A percentile compares a stretch with the other conserved stretches of the same genome.
Conservation (phyloP, 805 yeast species). For the Scheffersomyces coipomensis region DNA sequence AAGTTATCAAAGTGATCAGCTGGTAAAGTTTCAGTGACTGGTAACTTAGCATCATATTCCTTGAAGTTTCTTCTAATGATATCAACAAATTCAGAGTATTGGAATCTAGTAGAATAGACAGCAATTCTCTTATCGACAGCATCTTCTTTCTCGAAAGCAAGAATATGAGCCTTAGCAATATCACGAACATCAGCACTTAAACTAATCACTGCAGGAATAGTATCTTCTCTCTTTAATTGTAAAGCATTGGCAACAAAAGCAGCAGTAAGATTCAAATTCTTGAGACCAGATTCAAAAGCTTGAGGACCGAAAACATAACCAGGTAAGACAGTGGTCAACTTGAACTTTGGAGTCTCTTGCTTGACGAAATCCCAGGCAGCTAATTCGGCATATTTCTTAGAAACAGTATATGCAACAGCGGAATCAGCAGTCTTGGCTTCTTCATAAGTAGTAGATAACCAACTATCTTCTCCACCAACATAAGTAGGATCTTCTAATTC, state of each 20-base stretch:
- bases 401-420: slow-evolving; percentile 35
- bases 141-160: slow-evolving; percentile 41
- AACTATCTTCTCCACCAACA: slow-evolving; percentile 39
- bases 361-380: slow-evolving; percentile 56
- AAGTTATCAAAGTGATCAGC: slow-evolving; percentile 11
- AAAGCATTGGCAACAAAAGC: slow-evolving; percentile 24
- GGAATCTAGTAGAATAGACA: slow-evolving; percentile 12
- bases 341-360: slow-evolving; percentile 20
- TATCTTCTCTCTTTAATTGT: slow-evolving; percentile 19
- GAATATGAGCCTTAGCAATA: slow-evolving; percentile 56
- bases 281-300: slow-evolving; percentile 27
- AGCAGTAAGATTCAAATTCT: slow-evolving; percentile 20
- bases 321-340: slow-evolving; percentile 13
- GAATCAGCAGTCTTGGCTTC: slow-evolving; percentile 45
- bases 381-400: slow-evolving; percentile 57
- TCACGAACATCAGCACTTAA: slow-evolving; percentile 57
- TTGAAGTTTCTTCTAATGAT: slow-evolving; percentile 22
- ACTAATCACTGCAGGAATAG: slow-evolving; percentile 10
- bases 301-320: slow-evolving; percentile 24
- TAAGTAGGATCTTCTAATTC: slow-evolving; percentile 21
- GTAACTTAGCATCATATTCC: slow-evolving; percentile 29
- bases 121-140: slow-evolving; percentile 9
- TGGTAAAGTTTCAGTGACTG: slow-evolving; percentile 38
- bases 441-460: slow-evolving; percentile 54
- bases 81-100: slow-evolving; percentile 17